Evolutionary conservation across 164 flowering plant genomes (phyloP).

Genomic region (Chimonanthus salicifolius): DNA sequence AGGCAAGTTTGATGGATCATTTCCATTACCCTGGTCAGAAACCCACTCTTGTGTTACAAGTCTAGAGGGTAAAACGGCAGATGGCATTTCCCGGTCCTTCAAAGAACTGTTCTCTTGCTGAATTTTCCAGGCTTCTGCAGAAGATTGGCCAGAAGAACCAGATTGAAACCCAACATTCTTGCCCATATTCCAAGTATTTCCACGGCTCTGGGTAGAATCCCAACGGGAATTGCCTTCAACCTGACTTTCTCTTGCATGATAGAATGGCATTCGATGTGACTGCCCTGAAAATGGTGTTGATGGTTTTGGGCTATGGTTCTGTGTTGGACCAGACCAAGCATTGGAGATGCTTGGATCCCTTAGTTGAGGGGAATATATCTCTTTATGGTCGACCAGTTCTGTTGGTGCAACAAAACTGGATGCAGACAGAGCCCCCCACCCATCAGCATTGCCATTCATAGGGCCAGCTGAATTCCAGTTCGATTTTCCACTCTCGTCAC

Average conservation of each 20-base stretch:
- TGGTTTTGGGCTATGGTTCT: slow-evolving; percentile 18
- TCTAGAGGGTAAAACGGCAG: not conserved
- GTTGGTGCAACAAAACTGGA: slow-evolving; percentile 20
- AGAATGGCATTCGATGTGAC: slow-evolving; percentile 20
- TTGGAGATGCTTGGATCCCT: slow-evolving; percentile 29
- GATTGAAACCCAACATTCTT: slow-evolving; percentile 8
- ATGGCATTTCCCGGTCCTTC: not conserved
- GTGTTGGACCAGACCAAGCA: slow-evolving; percentile 24
- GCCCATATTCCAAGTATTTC: slow-evolving; percentile 12
- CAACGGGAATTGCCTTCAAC: slow-evolving; percentile 23
- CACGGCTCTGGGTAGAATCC: slow-evolving; percentile 23
- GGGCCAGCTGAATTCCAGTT: slow-evolving; percentile 9
- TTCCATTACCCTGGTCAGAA: slow-evolving; percentile 2
- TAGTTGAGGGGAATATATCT: slow-evolving; percentile 17
- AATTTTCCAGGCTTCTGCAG: not conserved
- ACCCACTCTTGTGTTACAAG: not conserved
- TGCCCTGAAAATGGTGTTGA: slow-evolving; percentile 26
- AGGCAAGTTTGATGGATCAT: slow-evolving; percentile 20
- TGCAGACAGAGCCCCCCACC: slow-evolving; percentile 19
- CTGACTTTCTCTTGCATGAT: slow-evolving; percentile 19
- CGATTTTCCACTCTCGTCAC: slow-evolving; percentile 9
- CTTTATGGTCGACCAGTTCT: slow-evolving; percentile 20
- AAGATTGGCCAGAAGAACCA: slow-evolving; percentile 22
- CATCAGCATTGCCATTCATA: slow-evolving; percentile 16
- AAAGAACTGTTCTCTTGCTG: slow-evolving; percentile 7